Evolutionary conservation across 257 asterid genomes (phyloP).

Genomic region (Nicotiana noctiflora): DNA sequence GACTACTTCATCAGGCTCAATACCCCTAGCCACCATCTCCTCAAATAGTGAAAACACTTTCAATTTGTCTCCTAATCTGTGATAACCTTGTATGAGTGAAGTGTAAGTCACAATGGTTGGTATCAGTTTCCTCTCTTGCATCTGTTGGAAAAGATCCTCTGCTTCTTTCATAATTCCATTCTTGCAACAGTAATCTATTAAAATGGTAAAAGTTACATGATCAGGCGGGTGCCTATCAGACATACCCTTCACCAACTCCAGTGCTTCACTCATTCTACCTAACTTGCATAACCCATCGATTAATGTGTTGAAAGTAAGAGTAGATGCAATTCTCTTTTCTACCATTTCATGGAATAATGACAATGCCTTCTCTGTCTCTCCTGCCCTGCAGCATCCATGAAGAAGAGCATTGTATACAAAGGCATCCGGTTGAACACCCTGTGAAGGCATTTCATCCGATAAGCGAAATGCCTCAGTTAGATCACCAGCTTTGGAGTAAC

Average conservation of each 20-base stretch:
- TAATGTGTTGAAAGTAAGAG: constrained; percentile 61
- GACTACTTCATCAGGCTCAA: constrained; percentile 67
- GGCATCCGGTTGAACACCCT: constrained; percentile 54
- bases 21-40: constrained; percentile 50
- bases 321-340: constrained; percentile 50
- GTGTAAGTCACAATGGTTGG: constrained; percentile 74
- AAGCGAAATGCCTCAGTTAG: constrained; percentile 54
- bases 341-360: constrained; percentile 43
- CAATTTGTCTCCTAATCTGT: constrained; percentile 48
- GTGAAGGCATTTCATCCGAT: constrained; percentile 53
- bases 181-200: constrained; percentile 60
- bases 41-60: constrained; percentile 60
- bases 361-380: constrained; percentile 56
- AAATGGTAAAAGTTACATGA: constrained; percentile 63
- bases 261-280: constrained; percentile 52
- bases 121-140: constrained; percentile 48
- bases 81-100: constrained; percentile 63
- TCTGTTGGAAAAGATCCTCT: constrained; percentile 53
- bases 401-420: constrained; percentile 62
- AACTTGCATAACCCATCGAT: constrained; percentile 68
- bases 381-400: constrained; percentile 78
- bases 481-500: constrained; percentile 59
- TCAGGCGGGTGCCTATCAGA: constrained; percentile 48
- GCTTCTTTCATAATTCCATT: constrained; percentile 56
- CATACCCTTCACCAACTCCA: constrained; percentile 58